Evolutionary conservation across 192 early-diverging fungal genomes (phyloP).

Genomic region (Mortierella claussenii): DNA sequence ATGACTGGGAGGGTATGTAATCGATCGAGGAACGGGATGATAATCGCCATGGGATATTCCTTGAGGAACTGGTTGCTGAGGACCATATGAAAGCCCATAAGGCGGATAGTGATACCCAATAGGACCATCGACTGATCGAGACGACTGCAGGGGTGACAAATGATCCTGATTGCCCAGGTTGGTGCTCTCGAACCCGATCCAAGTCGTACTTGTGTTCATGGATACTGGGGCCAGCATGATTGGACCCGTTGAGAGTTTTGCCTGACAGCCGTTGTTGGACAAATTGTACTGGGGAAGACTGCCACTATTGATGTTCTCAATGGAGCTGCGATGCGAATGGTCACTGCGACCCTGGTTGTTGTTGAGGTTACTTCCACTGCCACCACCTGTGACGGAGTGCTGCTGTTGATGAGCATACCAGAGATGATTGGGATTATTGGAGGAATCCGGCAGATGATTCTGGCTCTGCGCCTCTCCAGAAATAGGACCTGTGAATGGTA

Average conservation of each 20-base stretch:
- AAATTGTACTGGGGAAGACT: not conserved
- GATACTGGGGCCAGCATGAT: not conserved
- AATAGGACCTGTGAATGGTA: conserved; percentile 11
- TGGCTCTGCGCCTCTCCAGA: conserved; percentile 1
- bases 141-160: conserved; percentile 5
- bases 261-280: not conserved
- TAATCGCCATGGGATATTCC: conserved; percentile 17
- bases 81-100: conserved; percentile 20
- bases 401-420: conserved; percentile 19
- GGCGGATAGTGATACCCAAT: conserved; percentile 18
- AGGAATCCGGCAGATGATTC: not conserved
- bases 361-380: conserved; percentile 8
- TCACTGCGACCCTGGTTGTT: conserved; percentile 1
- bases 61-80: conserved; percentile 16
- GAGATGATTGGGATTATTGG: conserved; percentile 11
- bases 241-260: not conserved
- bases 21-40: conserved; percentile 13
- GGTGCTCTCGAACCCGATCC: conserved; percentile 20
- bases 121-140: not conserved
- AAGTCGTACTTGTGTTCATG: conserved; percentile 1
- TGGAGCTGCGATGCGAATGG: conserved; percentile 9
- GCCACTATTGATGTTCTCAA: conserved; percentile 1
- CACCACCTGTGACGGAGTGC: conserved; percentile 1
- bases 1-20: not conserved
- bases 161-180: conserved; percentile 1